A percentile compares a stretch with the other conserved stretches of the same genome.
Evolutionary conservation across 169 alveolate genomes (phyloP).

Genomic region (Plasmodium gaboni): DNA sequence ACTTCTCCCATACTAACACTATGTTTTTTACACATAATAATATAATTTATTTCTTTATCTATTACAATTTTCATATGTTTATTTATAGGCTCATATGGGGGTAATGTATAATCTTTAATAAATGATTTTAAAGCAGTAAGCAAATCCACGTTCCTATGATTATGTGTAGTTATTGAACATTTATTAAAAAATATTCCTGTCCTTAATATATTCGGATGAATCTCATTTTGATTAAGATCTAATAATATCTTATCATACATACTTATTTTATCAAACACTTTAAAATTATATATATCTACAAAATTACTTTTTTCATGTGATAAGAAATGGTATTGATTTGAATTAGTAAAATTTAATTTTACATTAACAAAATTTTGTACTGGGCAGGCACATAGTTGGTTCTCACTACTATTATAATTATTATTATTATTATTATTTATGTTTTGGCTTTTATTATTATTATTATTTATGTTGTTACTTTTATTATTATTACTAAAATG

Average conservation of each 20-base stretch:
- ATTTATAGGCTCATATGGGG: constrained; percentile 81
- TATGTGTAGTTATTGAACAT: constrained; percentile 73
- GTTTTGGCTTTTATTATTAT: constrained; percentile 17
- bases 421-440: constrained; percentile 9
- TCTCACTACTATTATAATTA: not conserved
- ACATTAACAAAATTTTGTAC: constrained; percentile 28
- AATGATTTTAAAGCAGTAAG: constrained; percentile 79
- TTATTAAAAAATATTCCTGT: constrained; percentile 82
- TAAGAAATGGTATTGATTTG: constrained; percentile 40
- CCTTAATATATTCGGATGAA: constrained; percentile 81
- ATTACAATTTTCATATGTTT: constrained; percentile 78
- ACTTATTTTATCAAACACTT: constrained; percentile 55
- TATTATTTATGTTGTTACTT: not conserved
- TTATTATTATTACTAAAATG: too few relatives aligned
- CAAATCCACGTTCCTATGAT: constrained; percentile 79
- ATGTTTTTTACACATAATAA: constrained; percentile 80
- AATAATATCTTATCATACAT: constrained; percentile 69
- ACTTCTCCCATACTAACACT: constrained; percentile 84
- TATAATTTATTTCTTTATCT: constrained; percentile 80
- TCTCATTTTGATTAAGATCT: constrained; percentile 76
- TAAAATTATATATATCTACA: constrained; percentile 54
- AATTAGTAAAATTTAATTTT: constrained; percentile 37
- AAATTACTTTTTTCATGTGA: constrained; percentile 21
- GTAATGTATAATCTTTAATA: constrained; percentile 81
- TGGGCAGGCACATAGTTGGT: constrained; percentile 12